Evolutionary conservation across 2,329 filamentous ascomycete genomes (phyloP), one percentile per base, ranked within the genome.

Genomic region (Clonostachys rosea): DNA sequence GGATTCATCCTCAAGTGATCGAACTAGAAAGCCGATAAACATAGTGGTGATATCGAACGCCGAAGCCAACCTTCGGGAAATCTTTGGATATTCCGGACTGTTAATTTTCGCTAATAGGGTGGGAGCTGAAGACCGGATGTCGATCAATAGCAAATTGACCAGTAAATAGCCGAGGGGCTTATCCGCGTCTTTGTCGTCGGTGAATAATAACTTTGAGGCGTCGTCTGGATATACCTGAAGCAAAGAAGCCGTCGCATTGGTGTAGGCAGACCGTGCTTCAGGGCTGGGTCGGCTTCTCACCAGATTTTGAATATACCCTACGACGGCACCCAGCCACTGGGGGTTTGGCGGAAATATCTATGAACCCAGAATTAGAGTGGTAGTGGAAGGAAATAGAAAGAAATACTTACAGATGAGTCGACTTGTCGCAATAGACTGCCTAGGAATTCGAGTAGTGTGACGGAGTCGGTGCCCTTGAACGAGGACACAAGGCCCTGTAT

Each of bases 91-190:
- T 3, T 68, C 65, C 2, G 74, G 66, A 20, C 67, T 73, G 56
- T 83, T 83, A 47, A 86, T 73, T 46, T 78, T 70, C 40, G 74
- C 69, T 3, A 87, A 68, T 2, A 88, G 69, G 4, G 74, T 68
- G 2, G 85, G 84, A 20, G 83, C 70, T 1, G 81, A 81, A 12
- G 83, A 77, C 39, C 81, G 76, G 24, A 87, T 70, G 57, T 88
- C 84, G 48, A 86, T 79, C 34, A 86, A 73, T 7, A 86, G 58
- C n/a, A 86, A 73, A 53, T 78, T 84, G 47, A 86, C 62, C 48
- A 87, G 73, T 5, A 87, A 67, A 55, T 83, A 86, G 2, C 79
- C 75, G 50, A 81, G 78, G 0, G 81, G 75, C 50, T 78, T 82
- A 34, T 72, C 67, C 2, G 66, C 58, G 24, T 61, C 59, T 16